Evolutionary conservation across 345 rosid species (phyloP), one percentile per base, ranked within the genome.

Genomic region (Clausena lansium): DNA sequence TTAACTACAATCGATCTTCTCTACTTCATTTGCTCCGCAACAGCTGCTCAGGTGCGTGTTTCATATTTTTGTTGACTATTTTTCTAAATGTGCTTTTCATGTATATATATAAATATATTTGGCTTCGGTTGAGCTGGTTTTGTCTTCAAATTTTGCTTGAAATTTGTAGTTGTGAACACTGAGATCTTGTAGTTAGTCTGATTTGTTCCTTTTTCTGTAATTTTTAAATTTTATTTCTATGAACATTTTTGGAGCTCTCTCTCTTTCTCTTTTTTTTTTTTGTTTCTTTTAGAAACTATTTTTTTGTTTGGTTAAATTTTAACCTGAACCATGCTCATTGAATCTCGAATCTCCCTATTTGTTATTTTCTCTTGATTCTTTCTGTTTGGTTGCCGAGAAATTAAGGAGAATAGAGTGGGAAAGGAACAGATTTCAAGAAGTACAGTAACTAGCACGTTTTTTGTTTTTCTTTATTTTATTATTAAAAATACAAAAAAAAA

Each of bases 101-200:
- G 70, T 80, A 36, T 73, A 60, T 73, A 60, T 67, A 55, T 76
- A 32, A 54, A 41, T 66, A 74, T 67, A 60, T 79, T 45, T 54
- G 77, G 62, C 58, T 58, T 65, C 66, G 4, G 27, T 35, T 65
- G 47, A 36, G 38, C 57, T 6, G 6, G 57, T 27, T 14, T 55
- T 62, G 22, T 52, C 68, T 70, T 70, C 20, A 52, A 52, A 52
- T 1, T 76, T 71, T 25, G 5, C 57, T 39, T 25, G 13, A 62
- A 60, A 57, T 14, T 66, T 84, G 35, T 28, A 27, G 28, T 68
- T 45, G 17, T 78, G 10, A 69, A 5, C 45, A 0, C 55, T 70
- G 79, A 76, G 84, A 76, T 84, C 83, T 76, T 79, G 77, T 24
- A 33, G 6, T 45, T 32, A 36, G 69, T 73, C 14, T 9, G 17